Percentiles rank a stretch among this genome's conserved stretches.
Conservation (phyloP, 2,329 filamentous ascomycete genomes). For the Gnomoniopsis smithogilvyi region DNA sequence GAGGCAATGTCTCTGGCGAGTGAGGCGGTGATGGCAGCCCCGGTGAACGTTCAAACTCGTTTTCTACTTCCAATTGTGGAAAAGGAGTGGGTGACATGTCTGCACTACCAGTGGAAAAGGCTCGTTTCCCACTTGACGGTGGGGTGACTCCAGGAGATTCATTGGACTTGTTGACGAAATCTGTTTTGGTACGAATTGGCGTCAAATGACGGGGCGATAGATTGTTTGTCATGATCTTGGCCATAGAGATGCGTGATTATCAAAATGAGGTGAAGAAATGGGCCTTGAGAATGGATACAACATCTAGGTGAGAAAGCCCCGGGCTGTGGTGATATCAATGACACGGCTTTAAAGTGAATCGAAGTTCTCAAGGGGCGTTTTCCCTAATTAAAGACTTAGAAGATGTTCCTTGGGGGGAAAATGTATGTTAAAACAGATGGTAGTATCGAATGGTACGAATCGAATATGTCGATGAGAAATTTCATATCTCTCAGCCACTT, state of each 20-base stretch:
- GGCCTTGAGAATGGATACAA: neutral
- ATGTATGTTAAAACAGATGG: too few species aligned
- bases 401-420: too few species aligned
- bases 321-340: too few species aligned
- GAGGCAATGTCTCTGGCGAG: neutral
- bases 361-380: too few species aligned
- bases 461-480: too few species aligned
- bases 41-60: neutral
- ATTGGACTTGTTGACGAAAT: neutral
- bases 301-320: neutral
- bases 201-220: neutral
- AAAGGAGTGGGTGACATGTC: neutral
- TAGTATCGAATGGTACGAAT: too few species aligned
- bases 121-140: neutral
- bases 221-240: neutral
- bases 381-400: too few species aligned
- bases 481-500: too few species aligned
- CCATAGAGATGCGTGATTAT: neutral
- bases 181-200: neutral
- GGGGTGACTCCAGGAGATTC: neutral
- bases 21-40: constrained; percentile 2
- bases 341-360: too few species aligned
- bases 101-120: neutral
- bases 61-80: neutral
- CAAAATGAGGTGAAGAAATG: neutral